Evolutionary conservation across 208 protist species (phyloP).

Genomic region (Leishmania lainsoni): DNA sequence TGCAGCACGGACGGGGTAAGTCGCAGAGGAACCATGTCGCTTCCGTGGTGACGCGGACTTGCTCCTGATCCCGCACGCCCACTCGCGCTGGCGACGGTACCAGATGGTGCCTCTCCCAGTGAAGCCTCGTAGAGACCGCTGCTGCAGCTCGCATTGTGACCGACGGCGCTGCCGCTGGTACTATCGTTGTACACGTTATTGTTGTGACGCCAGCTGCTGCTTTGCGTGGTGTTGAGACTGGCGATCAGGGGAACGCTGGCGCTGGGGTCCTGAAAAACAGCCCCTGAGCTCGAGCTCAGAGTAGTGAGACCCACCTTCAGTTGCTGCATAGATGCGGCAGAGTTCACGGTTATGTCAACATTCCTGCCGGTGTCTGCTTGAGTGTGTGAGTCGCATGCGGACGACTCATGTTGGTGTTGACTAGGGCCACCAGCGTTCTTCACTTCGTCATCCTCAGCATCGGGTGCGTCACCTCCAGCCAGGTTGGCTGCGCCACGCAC

Average conservation of each 20-base stretch:
- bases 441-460: conserved; percentile 3
- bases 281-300: neutral
- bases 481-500: neutral
- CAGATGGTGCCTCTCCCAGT: neutral
- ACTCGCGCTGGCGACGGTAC: neutral
- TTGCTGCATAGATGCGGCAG: conserved; percentile 3
- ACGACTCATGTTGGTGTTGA: neutral
- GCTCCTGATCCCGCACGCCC: neutral
- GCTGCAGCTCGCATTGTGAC: neutral
- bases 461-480: neutral
- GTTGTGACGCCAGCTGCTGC: neutral
- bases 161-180: neutral
- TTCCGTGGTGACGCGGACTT: neutral
- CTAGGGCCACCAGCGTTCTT: neutral
- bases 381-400: neutral
- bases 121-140: neutral
- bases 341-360: neutral
- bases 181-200: neutral
- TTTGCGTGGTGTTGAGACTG: neutral
- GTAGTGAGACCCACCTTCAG: neutral
- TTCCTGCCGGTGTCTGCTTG: neutral
- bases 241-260: neutral
- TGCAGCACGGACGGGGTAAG: conserved; percentile 25
- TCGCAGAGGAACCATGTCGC: conserved; percentile 14
- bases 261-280: conserved; percentile 2